Evolutionary conservation across 495 filamentous ascomycete species (phyloP).

Genomic region (Mycothermus thermophilus): DNA sequence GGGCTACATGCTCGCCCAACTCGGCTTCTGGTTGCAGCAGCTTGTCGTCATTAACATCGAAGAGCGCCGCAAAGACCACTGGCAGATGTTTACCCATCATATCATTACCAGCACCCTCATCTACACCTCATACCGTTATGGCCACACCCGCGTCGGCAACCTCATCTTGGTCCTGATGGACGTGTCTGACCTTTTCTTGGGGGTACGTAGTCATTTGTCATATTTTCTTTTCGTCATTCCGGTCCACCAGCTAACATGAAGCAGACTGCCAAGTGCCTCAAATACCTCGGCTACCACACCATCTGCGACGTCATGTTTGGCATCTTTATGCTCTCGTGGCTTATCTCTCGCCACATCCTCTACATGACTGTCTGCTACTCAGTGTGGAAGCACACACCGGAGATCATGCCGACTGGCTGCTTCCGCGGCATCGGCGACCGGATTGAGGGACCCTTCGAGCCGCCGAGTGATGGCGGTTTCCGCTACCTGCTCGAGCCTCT

Average conservation of each 20-base stretch:
- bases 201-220: slow-evolving; percentile 47
- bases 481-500: slow-evolving; percentile 57
- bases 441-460: slow-evolving; percentile 37
- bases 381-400: slow-evolving; percentile 56
- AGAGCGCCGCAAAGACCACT: slow-evolving; percentile 82
- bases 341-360: slow-evolving; percentile 66
- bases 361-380: slow-evolving; percentile 70
- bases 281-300: slow-evolving; percentile 63
- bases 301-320: slow-evolving; percentile 77
- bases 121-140: slow-evolving; percentile 65
- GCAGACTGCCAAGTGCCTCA: slow-evolving; percentile 86
- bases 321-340: slow-evolving; percentile 75
- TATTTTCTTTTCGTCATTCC: neutral
- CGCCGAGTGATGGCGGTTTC: slow-evolving; percentile 43
- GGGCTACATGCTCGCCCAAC: slow-evolving; percentile 82
- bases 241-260: neutral
- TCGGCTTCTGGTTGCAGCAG: slow-evolving; percentile 89
- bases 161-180: slow-evolving; percentile 90
- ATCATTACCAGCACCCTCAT: slow-evolving; percentile 75
- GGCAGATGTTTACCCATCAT: slow-evolving; percentile 93
- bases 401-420: slow-evolving; percentile 52
- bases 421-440: slow-evolving; percentile 41
- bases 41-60: slow-evolving; percentile 91
- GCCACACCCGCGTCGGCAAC: slow-evolving; percentile 74
- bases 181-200: slow-evolving; percentile 73